phyloP scores from a whole-genome alignment of 345 rosid genomes.

The Hibiscus trionum region DNA sequence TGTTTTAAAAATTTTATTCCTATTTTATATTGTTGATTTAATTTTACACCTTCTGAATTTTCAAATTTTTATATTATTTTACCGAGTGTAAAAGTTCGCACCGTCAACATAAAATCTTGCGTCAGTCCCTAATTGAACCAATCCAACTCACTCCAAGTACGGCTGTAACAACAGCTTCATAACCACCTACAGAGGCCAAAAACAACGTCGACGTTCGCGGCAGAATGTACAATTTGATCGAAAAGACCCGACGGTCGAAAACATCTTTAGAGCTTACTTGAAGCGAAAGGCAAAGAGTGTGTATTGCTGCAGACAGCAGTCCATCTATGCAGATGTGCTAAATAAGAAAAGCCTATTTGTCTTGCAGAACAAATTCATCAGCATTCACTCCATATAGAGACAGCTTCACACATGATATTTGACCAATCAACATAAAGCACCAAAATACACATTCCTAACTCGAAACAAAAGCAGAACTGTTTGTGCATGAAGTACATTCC shows the following conservation, averaged over 20 bases:
- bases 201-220: slow-evolving; percentile 59
- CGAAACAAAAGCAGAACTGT: not conserved
- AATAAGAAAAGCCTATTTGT: not conserved
- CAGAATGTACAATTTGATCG: slow-evolving; percentile 85
- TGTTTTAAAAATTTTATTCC: too few relatives aligned
- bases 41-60: not conserved
- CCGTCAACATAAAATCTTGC: too few relatives aligned
- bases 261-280: not conserved
- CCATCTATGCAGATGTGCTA: not conserved
- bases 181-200: slow-evolving; percentile 35
- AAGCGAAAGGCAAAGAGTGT: not conserved
- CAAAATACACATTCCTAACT: too few relatives aligned
- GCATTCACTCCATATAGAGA: not conserved
- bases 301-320: not conserved
- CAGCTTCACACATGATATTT: too few relatives aligned
- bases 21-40: not conserved
- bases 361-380: too few relatives aligned
- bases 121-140: too few relatives aligned
- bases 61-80: too few relatives aligned
- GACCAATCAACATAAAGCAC: not conserved
- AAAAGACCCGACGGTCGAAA: slow-evolving; percentile 51
- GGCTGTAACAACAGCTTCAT: slow-evolving; percentile 91
- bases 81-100: too few relatives aligned
- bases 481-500: too few relatives aligned
- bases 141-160: slow-evolving; percentile 66